Evolutionary conservation across 495 filamentous ascomycete species (phyloP), one percentile per base, ranked within the genome.

Genomic region (Chaetomidium leptoderma): DNA sequence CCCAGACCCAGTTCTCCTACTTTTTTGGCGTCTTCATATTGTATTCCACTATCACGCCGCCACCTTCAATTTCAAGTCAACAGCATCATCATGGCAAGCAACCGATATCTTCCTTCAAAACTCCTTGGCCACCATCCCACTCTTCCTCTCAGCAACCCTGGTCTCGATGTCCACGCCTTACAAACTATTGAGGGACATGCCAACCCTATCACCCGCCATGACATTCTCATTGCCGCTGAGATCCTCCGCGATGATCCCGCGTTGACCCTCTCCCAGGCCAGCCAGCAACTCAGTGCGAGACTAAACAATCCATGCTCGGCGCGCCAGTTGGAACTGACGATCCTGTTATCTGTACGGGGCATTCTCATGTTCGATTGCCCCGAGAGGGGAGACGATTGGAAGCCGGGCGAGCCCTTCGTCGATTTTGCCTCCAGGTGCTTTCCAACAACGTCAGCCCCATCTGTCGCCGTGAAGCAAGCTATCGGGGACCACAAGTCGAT

Each of bases 311-410:
- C 19, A 5, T 24, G 17, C 17, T 43, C 19, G 1, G 8, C 40
- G 6, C 17, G 14, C 7, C 40, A 43, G 19, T 24, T 24, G 40
- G 14, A 29, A 16, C 23, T 42, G 3, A n/a, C 33, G 5, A 26
- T 39, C 10, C 17, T 36, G 4, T 2, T 39, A 14, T 36, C 35
- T 6, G 50, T 29, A 0, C 33, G 24, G 35, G 50, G 35, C 19
- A 40, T 53, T 3, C 19, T 42, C 30, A 53, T 53, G 50, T 13
- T 53, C 8, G 50, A 53, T 19, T 33, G 14, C 50, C 40, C 32
- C 16, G 33, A 4, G 7, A 17, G 14, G 36, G 24, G 26, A 4
- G 14, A 36, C 35, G 23, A 14, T 14, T 53, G 50, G 50, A 17
- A 36, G 19, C 36, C 50, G 19, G 24, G 23, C 9, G 50, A 42